Evolutionary conservation across 345 rosid species (phyloP).

Genomic region (Camelina neglecta): DNA sequence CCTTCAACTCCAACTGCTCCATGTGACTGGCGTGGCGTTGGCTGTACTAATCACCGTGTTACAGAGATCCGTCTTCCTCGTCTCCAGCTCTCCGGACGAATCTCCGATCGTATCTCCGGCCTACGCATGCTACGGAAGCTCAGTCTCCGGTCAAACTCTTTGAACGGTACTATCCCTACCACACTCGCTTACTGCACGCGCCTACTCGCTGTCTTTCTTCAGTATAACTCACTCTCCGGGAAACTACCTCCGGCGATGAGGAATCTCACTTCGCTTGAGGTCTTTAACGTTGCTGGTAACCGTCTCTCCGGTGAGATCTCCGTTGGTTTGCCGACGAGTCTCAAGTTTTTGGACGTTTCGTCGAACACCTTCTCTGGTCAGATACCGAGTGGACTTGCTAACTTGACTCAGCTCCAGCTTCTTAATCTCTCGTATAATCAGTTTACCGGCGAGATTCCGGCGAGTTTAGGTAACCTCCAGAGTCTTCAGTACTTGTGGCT

Average conservation of each 20-base stretch:
- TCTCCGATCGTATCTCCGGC: constrained; percentile 59
- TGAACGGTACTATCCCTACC: constrained; percentile 78
- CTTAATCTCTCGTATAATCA: constrained; percentile 81
- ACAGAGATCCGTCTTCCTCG: constrained; percentile 75
- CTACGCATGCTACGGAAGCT: constrained; percentile 64
- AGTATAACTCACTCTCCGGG: constrained; percentile 93
- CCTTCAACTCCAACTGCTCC: constrained; percentile 74
- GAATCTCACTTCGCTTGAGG: constrained; percentile 64
- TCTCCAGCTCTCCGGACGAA: constrained; percentile 75
- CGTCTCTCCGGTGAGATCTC: constrained; percentile 71
- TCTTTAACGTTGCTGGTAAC: constrained; percentile 72
- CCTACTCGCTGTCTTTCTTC: constrained; percentile 72
- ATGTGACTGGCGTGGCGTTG: constrained; percentile 92
- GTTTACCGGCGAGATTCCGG: constrained; percentile 76
- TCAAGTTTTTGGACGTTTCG: constrained; percentile 74
- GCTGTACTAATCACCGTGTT: constrained; percentile 62
- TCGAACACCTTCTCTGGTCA: constrained; percentile 74
- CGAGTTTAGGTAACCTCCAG: constrained; percentile 65
- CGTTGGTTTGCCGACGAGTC: constrained; percentile 49
- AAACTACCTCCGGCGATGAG: constrained; percentile 58
- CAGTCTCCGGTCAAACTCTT: constrained; percentile 73
- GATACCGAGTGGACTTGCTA: constrained; percentile 57
- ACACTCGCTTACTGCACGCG: constrained; percentile 74
- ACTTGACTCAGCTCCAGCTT: constrained; percentile 68
- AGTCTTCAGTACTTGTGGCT: constrained; percentile 76